These are phyloP conservation scores for Fusarium goolgardi DNA, from an alignment of 2,329 filamentous ascomycete genomes.

Conservation along the genomic window DNA sequence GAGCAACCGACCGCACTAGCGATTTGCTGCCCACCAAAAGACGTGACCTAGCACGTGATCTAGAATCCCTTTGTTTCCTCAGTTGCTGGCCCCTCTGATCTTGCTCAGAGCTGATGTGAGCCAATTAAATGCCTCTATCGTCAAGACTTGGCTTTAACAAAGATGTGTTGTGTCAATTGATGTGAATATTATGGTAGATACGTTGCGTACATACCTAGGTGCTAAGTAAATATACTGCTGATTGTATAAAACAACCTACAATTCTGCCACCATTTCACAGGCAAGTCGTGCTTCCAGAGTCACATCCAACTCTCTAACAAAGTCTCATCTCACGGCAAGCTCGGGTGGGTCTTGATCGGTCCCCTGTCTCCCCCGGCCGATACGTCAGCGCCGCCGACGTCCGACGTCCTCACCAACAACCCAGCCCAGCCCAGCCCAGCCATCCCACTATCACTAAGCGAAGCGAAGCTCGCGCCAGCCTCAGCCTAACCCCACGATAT, in stretches of 20 bases:
- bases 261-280: neutral
- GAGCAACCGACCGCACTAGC: conserved; percentile 34
- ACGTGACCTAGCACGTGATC: conserved; percentile 44
- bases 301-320: neutral
- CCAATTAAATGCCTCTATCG: conserved; percentile 19
- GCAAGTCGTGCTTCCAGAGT: neutral
- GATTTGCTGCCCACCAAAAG: conserved; percentile 24
- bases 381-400: conserved; percentile 52
- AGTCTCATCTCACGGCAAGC: conserved; percentile 28
- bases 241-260: neutral
- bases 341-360: conserved; percentile 43
- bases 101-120: neutral
- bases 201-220: neutral
- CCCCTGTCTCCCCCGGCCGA: conserved; percentile 44
- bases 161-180: neutral
- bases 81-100: neutral
- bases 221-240: neutral
- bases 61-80: neutral
- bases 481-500: conserved; percentile 29
- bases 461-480: conserved; percentile 34
- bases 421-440: conserved; percentile 29
- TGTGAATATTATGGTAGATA: neutral
- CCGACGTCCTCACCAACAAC: conserved; percentile 30
- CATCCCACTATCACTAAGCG: conserved; percentile 29
- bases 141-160: neutral